Evolutionary conservation across 202 grass and related monocot genomes (phyloP).

Genomic region (Panicum hallii): DNA sequence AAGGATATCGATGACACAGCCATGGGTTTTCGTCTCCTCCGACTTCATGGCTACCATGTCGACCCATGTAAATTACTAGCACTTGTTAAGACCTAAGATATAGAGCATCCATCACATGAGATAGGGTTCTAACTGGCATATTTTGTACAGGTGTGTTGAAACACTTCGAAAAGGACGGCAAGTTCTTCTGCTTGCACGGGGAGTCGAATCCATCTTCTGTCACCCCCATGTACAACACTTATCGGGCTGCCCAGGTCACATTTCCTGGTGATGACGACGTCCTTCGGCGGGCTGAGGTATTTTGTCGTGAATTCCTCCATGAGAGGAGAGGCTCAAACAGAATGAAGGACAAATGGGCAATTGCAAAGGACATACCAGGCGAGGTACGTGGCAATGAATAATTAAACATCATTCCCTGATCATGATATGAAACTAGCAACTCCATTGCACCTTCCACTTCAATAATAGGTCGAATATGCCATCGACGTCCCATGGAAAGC

Average conservation of each 20-base stretch:
- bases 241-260: conserved; percentile 50
- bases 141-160: conserved; percentile 47
- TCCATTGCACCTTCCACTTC: too few species aligned
- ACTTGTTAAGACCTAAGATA: too few species aligned
- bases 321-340: conserved; percentile 41
- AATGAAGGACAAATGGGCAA: conserved; percentile 73
- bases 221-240: conserved; percentile 60
- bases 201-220: conserved; percentile 59
- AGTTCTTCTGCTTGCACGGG: conserved; percentile 62
- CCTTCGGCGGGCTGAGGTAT: conserved; percentile 48
- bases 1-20: conserved; percentile 70
- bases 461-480: conserved; percentile 44
- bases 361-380: conserved; percentile 64
- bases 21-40: conserved; percentile 80
- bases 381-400: conserved; percentile 31
- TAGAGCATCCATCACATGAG: too few species aligned
- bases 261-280: conserved; percentile 52
- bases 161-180: conserved; percentile 61
- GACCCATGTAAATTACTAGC: too few species aligned
- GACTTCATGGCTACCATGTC: conserved; percentile 65
- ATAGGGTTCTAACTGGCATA: too few species aligned
- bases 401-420: too few species aligned
- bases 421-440: too few species aligned
- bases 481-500: conserved; percentile 67
- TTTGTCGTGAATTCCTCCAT: conserved; percentile 43